These are phyloP conservation scores for Pichia norvegensis DNA, from an alignment of 1,139 yeast genomes.

Conservation along the genomic window DNA sequence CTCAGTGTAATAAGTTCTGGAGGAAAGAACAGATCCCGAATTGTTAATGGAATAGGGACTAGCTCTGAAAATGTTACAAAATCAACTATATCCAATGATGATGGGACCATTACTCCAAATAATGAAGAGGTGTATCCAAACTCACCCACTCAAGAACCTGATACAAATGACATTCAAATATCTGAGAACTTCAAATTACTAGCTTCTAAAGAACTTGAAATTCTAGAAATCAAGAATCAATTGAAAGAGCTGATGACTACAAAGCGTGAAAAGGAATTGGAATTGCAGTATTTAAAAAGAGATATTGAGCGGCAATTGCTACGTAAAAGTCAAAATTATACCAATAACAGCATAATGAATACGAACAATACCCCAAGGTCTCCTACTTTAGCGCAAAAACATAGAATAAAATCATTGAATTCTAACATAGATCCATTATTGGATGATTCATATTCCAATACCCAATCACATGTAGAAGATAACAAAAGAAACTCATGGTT, in stretches of 20 bases:
- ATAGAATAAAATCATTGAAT: constrained; percentile 10
- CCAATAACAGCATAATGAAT: not conserved
- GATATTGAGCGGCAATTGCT: constrained; percentile 41
- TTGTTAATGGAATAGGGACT: not conserved
- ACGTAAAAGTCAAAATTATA: constrained; percentile 21
- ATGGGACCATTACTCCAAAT: not conserved
- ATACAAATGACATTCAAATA: constrained; percentile 20
- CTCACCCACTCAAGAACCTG: not conserved
- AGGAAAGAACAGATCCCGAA: not conserved
- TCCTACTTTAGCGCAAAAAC: constrained; percentile 15
- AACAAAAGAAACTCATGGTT: constrained; percentile 31
- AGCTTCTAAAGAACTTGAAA: constrained; percentile 56
- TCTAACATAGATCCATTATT: constrained; percentile 19
- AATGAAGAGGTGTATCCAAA: not conserved
- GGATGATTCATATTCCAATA: constrained; percentile 12
- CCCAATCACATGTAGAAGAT: not conserved
- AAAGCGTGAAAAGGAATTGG: constrained; percentile 30
- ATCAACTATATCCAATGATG: not conserved
- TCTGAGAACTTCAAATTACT: constrained; percentile 50
- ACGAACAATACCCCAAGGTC: constrained; percentile 17
- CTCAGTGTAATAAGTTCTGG: constrained; percentile 14
- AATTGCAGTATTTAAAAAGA: constrained; percentile 34
- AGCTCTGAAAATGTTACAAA: not conserved
- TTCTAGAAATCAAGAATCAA: constrained; percentile 49
- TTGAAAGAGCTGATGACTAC: constrained; percentile 30